Conservation (phyloP, 169 alveolate species). For the Eimeria praecox region DNA sequence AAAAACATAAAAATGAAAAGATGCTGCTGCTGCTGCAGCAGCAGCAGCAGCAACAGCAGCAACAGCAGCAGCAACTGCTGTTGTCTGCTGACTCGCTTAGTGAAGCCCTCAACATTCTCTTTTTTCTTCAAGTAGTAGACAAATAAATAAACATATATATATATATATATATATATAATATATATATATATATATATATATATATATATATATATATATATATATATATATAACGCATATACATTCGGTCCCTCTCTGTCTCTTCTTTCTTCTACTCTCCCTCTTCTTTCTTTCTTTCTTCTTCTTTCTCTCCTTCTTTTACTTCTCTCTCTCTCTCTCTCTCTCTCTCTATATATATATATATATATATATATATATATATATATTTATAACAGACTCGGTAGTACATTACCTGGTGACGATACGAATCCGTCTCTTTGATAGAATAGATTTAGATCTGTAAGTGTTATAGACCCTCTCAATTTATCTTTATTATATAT, state of each 20-base stretch:
- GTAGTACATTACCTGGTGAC: conserved; percentile 74
- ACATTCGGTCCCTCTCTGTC: too few species aligned
- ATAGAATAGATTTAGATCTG: conserved; percentile 31
- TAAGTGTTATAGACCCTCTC: not conserved
- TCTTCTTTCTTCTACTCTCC: too few species aligned
- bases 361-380: not conserved
- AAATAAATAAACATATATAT: not conserved
- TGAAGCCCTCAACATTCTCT: too few species aligned
- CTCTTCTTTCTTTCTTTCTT: too few species aligned
- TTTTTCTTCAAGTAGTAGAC: too few species aligned
- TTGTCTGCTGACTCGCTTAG: too few species aligned
- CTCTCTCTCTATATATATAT: not conserved
- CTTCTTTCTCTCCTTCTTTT: too few species aligned
- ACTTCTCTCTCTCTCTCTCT: not conserved
- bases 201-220: not conserved
- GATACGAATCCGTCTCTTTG: conserved; percentile 66
- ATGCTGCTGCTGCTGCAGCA: not conserved
- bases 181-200: not conserved
- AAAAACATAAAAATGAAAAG: not conserved
- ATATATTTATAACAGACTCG: not conserved
- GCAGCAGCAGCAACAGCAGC: not conserved
- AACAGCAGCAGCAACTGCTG: not conserved
- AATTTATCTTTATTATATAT: not conserved
- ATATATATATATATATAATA: not conserved
- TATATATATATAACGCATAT: not conserved